These are phyloP conservation scores for Saccharomycopsis schoenii DNA, from an alignment of 805 yeast genomes.

Conservation along the genomic window DNA sequence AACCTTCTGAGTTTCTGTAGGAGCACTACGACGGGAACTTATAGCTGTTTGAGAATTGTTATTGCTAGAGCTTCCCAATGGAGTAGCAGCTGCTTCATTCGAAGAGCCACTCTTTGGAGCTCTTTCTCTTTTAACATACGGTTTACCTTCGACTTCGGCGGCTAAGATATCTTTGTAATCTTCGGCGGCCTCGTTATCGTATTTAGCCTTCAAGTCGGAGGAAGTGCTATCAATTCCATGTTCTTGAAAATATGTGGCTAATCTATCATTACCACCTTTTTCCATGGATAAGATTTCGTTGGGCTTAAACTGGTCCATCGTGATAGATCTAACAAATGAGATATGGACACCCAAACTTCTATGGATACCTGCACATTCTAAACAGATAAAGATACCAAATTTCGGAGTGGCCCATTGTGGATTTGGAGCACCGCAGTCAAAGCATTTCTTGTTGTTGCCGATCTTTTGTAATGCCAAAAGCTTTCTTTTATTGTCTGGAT, in stretches of 20 bases:
- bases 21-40: slow-evolving; percentile 21
- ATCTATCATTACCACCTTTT: slow-evolving; percentile 80
- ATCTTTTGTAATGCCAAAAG: slow-evolving; percentile 66
- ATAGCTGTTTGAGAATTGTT: slow-evolving; percentile 8
- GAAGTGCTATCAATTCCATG: slow-evolving; percentile 67
- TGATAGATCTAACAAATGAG: slow-evolving; percentile 90
- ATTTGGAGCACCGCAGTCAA: slow-evolving; percentile 90
- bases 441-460: slow-evolving; percentile 79
- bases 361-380: slow-evolving; percentile 97
- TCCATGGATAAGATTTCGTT: slow-evolving; percentile 90
- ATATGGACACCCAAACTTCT: slow-evolving; percentile 94
- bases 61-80: neutral
- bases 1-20: slow-evolving; percentile 30
- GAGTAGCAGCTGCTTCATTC: neutral
- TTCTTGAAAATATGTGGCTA: slow-evolving; percentile 53
- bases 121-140: slow-evolving; percentile 60
- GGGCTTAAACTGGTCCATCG: slow-evolving; percentile 97
- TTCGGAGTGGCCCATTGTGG: slow-evolving; percentile 99
- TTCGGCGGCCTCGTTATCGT: slow-evolving; percentile 85
- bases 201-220: slow-evolving; percentile 44
- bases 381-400: slow-evolving; percentile 92
- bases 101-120: slow-evolving; percentile 12
- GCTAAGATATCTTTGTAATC: slow-evolving; percentile 76
- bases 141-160: slow-evolving; percentile 62
- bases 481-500: slow-evolving; percentile 85